Evolutionary conservation across 345 rosid genomes (phyloP), one percentile per base, ranked within the genome.

Genomic region (Hibiscus tridactylites): DNA sequence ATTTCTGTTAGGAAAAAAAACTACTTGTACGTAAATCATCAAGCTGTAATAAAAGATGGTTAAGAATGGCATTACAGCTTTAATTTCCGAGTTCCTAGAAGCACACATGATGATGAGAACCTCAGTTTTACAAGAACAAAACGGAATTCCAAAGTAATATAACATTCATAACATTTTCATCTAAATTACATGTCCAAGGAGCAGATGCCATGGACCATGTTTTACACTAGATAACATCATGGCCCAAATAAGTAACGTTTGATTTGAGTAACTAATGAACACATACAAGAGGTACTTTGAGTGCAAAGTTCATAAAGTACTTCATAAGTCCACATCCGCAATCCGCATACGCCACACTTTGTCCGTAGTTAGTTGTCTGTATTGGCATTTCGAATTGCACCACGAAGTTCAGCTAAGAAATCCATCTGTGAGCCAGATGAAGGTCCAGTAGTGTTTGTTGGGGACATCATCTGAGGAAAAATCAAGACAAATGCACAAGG

Each of bases 341-440:
- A 21, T 21, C 21, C 21, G 21, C 21, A 21, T 44, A 44, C 1
- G 54, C 31, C 44, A 64, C 16, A 21, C 59, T 15, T 46, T 44
- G 52, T 47, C 50, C 4, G 67, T 50, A 15, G 37, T 79, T 57
- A 82, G 67, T 70, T 73, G 79, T 79, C 70, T 19, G 83, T 68
- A 71, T 58, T 72, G 46, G 81, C 75, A 33, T 67, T 70, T 56
- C 53, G 80, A 78, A 89, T 83, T 76, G 83, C 83, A 68, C 70
- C 79, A 33, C 71, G 81, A 70, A 87, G 90, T 78, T 89, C 94
- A 47, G 79, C 79, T 76, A 87, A 68, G 77, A 89, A 87, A 73
- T 85, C 91, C 72, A 77, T 78, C 77, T 79, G 88, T n/a, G 83
- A 56, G 59, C 80, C 83, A 42, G 83, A 62, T 21, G 79, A 61